Base-by-base conservation (phyloP, 2,329 filamentous ascomycete species). In the Acarospora socialis region DNA sequence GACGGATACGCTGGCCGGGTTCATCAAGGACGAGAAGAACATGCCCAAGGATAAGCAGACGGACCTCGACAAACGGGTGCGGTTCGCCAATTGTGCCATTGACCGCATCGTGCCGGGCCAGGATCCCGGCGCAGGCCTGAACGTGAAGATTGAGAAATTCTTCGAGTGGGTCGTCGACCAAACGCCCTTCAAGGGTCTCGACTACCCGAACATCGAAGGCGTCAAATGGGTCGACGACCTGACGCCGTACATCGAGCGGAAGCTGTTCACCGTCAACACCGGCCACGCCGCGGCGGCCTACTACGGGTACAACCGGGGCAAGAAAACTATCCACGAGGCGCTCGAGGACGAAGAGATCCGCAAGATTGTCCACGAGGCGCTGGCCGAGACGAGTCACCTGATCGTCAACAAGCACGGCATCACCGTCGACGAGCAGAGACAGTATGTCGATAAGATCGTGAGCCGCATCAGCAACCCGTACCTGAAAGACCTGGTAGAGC, bases 241-340 rank as follows among this genome's bases (percentile, higher is more conserved):
- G 18, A 70, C 77, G 52, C 90, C 90, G 36, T 98, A 87, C 65
- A 95, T 98, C 50, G 90, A 98, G 74, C 86, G 90, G 59, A 98
- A 98, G 72, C 77, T 98, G 43, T 98, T 86, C 69, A 98, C 90
- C 14, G 87, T 98, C 70, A 98, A 98, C 72, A 98, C 90, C 14
- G 81, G 84, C 34, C 90, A 98, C 55, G 90, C 90, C 38, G 92
- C 87, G 5, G 86, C 86, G 13, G 87, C 90, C 38, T 95, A 95
- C 70, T 86, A 90, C 58, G 87, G 86, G 34, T 81, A 92, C 69
- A 70, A 84, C 61, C 71, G 76, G 44, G 76, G 81, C 51, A 87
- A 92, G 68, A 68, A 72, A 51, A 92, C 80, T 38, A 83, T 98
- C 45, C 82, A 90, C 53, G 87, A 95, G 48, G 79, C 86, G 6